phyloP scores from a whole-genome alignment of 1,284 basidiomycete genomes.

The Calocybe gambosa region DNA sequence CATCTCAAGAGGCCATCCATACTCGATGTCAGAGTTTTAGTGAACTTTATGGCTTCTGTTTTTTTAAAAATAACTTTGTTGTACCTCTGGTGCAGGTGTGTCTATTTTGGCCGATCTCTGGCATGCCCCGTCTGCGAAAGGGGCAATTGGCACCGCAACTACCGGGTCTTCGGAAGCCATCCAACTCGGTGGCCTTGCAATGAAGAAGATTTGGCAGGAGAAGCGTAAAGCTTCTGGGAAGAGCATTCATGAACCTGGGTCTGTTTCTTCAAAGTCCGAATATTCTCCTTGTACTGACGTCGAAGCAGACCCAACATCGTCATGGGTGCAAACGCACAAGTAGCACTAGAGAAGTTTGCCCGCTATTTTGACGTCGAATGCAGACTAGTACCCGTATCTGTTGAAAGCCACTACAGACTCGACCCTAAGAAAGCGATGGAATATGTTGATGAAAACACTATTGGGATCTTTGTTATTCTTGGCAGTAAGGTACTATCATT shows the following conservation, averaged over 20 bases:
- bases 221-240: slow-evolving; percentile 84
- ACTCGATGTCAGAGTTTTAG: slow-evolving; percentile 50
- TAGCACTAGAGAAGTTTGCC: slow-evolving; percentile 87
- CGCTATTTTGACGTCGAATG: slow-evolving; percentile 89
- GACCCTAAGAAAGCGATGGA: slow-evolving; percentile 84
- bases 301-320: slow-evolving; percentile 56
- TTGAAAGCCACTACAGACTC: slow-evolving; percentile 75
- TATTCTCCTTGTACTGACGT: background rate
- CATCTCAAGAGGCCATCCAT: slow-evolving; percentile 57
- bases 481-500: slow-evolving; percentile 43
- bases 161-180: slow-evolving; percentile 93
- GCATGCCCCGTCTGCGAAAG: slow-evolving; percentile 73
- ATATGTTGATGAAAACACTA: slow-evolving; percentile 89
- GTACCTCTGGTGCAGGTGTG: slow-evolving; percentile 32
- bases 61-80: slow-evolving; percentile 1
- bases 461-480: slow-evolving; percentile 76
- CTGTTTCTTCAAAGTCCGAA: slow-evolving; percentile 4
- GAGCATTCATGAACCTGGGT: slow-evolving; percentile 77
- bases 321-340: slow-evolving; percentile 83
- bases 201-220: slow-evolving; percentile 94
- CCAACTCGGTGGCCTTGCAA: slow-evolving; percentile 88
- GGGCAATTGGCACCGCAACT: slow-evolving; percentile 87
- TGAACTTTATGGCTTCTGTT: slow-evolving; percentile 1
- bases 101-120: slow-evolving; percentile 90
- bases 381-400: slow-evolving; percentile 72